A percentile compares a stretch with the other conserved stretches of the same genome.
These are phyloP conservation scores for Elongisporangium anandrum DNA, from an alignment of 352 stramenopile species.

Conservation along the genomic window DNA sequence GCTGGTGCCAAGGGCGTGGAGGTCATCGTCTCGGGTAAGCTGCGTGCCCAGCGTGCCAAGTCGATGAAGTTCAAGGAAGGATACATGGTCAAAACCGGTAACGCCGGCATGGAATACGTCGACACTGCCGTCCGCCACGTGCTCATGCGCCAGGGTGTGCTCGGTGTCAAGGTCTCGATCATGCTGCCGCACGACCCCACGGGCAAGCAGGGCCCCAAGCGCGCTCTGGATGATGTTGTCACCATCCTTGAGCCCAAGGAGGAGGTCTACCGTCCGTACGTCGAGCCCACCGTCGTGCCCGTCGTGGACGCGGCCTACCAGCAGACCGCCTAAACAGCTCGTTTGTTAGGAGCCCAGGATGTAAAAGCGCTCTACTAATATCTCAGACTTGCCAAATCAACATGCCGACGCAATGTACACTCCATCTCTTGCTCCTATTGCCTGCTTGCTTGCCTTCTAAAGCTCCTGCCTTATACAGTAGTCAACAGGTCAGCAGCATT, in stretches of 20 bases:
- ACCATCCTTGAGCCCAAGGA: slow-evolving; percentile 99
- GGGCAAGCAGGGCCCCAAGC: slow-evolving; percentile 97
- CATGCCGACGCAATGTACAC: not conserved
- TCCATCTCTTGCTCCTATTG: not conserved
- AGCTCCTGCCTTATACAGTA: too few relatives aligned
- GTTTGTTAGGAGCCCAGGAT: not conserved
- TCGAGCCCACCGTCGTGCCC: slow-evolving; percentile 62
- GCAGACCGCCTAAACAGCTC: slow-evolving; percentile 38
- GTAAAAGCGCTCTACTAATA: not conserved
- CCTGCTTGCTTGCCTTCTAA: not conserved
- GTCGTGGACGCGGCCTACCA: slow-evolving; percentile 43
- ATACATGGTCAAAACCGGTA: slow-evolving; percentile 99
- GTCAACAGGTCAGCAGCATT: too few relatives aligned
- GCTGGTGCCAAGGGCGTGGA: slow-evolving; percentile 98
- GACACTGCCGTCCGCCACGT: slow-evolving; percentile 98
- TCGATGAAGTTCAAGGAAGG: slow-evolving; percentile 99
- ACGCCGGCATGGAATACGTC: slow-evolving; percentile 98
- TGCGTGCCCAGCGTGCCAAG: slow-evolving; percentile 99
- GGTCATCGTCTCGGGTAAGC: slow-evolving; percentile 99
- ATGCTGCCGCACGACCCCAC: slow-evolving; percentile 99
- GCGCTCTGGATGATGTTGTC: slow-evolving; percentile 97
- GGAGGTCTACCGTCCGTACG: slow-evolving; percentile 84
- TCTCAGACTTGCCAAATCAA: not conserved
- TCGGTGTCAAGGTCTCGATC: slow-evolving; percentile 99
- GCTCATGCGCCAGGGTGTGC: slow-evolving; percentile 98